Conservation (phyloP, 805 yeast species). For the Peterozyma toletana region DNA sequence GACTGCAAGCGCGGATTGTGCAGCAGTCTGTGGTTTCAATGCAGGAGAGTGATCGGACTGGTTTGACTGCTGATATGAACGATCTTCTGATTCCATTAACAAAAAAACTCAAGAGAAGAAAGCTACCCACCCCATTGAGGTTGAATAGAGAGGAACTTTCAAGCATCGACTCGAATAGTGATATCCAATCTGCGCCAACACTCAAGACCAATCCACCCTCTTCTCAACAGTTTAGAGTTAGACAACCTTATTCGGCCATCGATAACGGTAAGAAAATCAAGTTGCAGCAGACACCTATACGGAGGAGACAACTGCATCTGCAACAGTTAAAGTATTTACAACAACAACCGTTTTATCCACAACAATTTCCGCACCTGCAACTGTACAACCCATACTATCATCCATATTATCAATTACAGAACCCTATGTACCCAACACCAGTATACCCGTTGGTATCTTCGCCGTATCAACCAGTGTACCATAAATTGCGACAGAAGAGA, state of each 20-base stretch:
- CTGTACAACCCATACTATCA: background rate
- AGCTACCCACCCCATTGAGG: slow-evolving; percentile 4
- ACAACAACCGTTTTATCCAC: background rate
- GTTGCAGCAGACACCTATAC: no score
- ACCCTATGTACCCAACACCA: no score
- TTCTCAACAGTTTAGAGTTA: background rate
- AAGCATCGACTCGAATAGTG: slow-evolving; percentile 2
- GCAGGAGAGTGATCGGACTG: background rate
- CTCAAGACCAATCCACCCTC: background rate
- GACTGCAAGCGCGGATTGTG: no score
- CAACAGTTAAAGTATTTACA: background rate
- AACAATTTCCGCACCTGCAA: background rate
- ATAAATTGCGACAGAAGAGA: no score
- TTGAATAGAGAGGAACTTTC: background rate
- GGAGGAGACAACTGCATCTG: background rate
- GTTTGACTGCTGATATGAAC: background rate
- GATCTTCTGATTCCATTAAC: slow-evolving; percentile 1
- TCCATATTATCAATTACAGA: background rate
- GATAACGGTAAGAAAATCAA: no score
- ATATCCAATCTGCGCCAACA: background rate
- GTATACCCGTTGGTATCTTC: no score
- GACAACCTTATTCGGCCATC: background rate
- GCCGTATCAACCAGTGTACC: no score
- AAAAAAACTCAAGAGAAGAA: slow-evolving; percentile 4
- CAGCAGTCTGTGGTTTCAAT: no score